These are phyloP conservation scores for Omphalotus olearius DNA, from an alignment of 1,284 basidiomycete genomes.

Conservation along the genomic window DNA sequence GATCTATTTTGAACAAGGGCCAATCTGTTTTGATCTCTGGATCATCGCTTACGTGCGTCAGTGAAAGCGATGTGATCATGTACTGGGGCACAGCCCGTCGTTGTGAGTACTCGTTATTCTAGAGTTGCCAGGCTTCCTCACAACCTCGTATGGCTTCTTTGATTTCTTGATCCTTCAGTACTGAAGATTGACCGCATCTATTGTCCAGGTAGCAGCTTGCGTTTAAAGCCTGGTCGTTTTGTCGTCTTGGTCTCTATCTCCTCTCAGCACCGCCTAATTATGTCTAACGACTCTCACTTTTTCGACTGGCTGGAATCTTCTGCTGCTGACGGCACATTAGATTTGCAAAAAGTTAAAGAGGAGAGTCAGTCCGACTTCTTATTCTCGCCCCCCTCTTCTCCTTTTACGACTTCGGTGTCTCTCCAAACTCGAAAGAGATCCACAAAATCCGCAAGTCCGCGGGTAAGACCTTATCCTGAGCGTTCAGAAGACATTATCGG, in stretches of 20 bases:
- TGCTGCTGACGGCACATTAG: constrained; percentile 21
- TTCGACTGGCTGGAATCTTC: constrained; percentile 25
- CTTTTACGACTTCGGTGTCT: constrained; percentile 15
- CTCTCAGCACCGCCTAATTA: constrained; percentile 41
- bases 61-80: constrained; percentile 17
- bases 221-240: constrained; percentile 17
- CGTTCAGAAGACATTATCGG: constrained; percentile 23
- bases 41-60: too few relatives aligned
- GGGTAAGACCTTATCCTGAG: constrained; percentile 26
- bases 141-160: constrained; percentile 14
- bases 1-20: too few relatives aligned
- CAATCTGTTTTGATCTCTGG: too few relatives aligned
- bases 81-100: constrained; percentile 28
- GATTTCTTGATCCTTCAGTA: constrained; percentile 19
- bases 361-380: constrained; percentile 36
- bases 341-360: constrained; percentile 34
- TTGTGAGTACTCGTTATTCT: constrained; percentile 22
- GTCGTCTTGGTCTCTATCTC: constrained; percentile 21
- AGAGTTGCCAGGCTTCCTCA: constrained; percentile 27
- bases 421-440: constrained; percentile 19
- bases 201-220: constrained; percentile 29
- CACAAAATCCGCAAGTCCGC: constrained; percentile 27
- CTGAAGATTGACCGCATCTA: constrained; percentile 21
- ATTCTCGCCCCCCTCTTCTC: constrained; percentile 31
- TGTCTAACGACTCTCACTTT: constrained; percentile 29